Conservation (phyloP, 2,329 filamentous ascomycete genomes). For the Cordyceps fumosorosea region DNA sequence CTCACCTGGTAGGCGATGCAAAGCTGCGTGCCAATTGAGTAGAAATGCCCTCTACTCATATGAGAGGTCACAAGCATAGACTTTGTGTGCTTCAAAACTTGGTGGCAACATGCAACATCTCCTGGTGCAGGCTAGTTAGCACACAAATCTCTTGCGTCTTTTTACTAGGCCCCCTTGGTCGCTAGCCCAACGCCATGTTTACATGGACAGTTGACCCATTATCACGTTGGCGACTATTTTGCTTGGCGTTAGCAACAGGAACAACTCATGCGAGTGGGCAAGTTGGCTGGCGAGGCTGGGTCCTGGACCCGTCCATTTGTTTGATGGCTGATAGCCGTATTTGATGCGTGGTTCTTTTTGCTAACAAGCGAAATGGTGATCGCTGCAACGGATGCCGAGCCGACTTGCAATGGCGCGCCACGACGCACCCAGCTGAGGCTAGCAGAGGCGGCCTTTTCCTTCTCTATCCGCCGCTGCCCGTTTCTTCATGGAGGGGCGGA, state of each 20-base stretch:
- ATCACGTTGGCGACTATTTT: background rate
- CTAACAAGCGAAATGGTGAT: background rate
- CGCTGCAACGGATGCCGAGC: background rate
- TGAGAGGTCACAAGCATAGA: too few species aligned
- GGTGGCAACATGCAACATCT: background rate
- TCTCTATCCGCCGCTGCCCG: conserved; percentile 8
- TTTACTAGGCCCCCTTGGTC: background rate
- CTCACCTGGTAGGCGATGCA: background rate
- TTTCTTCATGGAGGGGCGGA: background rate
- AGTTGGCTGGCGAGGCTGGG: background rate
- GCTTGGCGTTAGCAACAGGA: conserved; percentile 1
- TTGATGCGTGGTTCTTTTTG: background rate
- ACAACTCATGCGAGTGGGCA: background rate
- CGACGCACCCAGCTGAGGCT: background rate
- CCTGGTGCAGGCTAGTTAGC: background rate
- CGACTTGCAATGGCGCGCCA: background rate
- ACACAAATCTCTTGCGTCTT: background rate
- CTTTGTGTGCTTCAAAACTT: background rate
- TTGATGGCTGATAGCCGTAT: background rate
- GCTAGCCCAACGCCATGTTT: background rate
- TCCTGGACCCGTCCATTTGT: background rate
- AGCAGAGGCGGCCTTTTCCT: background rate
- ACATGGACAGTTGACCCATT: background rate
- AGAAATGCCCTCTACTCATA: background rate
- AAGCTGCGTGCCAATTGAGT: background rate